Percentiles rank a stretch among this genome's conserved stretches.
These are phyloP conservation scores for Coemansia sp. DNA, from an alignment of 192 early-diverging fungal genomes.

Conservation along the genomic window DNA sequence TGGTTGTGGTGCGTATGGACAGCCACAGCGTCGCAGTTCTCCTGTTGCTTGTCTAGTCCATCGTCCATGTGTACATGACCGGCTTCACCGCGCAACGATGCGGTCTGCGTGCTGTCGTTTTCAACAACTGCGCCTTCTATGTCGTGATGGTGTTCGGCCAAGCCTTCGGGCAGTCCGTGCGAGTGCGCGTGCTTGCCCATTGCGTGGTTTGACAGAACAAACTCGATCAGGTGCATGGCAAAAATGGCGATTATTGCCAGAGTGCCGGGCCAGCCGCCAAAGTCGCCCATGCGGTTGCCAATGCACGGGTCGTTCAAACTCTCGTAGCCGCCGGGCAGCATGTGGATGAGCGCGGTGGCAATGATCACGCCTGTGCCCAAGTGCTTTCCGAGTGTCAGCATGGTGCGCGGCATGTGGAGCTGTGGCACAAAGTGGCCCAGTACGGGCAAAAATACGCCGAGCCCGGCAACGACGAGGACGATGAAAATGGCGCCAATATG, in stretches of 20 bases:
- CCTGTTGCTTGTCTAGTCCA: not conserved
- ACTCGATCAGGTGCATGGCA: slow-evolving; percentile 66
- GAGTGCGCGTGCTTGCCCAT: slow-evolving; percentile 38
- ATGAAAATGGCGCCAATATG: slow-evolving; percentile 62
- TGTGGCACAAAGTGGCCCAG: slow-evolving; percentile 41
- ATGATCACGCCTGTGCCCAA: slow-evolving; percentile 74
- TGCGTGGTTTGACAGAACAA: slow-evolving; percentile 49
- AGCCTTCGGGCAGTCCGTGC: slow-evolving; percentile 18
- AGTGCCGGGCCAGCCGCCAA: slow-evolving; percentile 56
- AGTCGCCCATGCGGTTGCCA: slow-evolving; percentile 51
- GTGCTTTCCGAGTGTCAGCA: slow-evolving; percentile 56
- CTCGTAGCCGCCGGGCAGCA: slow-evolving; percentile 61
- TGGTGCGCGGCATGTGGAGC: slow-evolving; percentile 35
- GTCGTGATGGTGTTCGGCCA: slow-evolving; percentile 3
- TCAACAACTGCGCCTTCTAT: not conserved
- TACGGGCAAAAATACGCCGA: slow-evolving; percentile 59
- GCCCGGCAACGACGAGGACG: slow-evolving; percentile 53
- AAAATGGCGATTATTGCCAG: slow-evolving; percentile 66
- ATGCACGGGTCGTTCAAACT: slow-evolving; percentile 60
- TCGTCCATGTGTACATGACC: not conserved
- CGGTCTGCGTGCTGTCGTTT: slow-evolving; percentile 11
- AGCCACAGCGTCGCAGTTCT: slow-evolving; percentile 43
- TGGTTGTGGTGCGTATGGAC: slow-evolving; percentile 54
- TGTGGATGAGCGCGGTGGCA: slow-evolving; percentile 77
- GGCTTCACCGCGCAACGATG: slow-evolving; percentile 1